Conservation (phyloP, 306 rosid genomes). For the Adenanthera pavonina region DNA sequence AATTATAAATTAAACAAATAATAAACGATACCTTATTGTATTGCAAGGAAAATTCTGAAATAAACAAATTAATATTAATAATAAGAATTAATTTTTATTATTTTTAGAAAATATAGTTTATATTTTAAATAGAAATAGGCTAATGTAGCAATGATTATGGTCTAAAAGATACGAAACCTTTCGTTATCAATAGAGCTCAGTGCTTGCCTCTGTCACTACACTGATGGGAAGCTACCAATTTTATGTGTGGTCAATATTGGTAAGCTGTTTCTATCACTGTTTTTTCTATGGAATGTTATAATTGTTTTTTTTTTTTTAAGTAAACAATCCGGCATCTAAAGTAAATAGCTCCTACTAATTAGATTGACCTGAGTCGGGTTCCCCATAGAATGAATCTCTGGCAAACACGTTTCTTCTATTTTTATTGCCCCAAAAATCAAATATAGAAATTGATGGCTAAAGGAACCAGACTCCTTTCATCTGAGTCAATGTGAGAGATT, state of each 20-base stretch:
- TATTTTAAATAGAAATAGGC: not conserved
- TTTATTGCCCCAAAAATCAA: too few species aligned
- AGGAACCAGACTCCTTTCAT: too few species aligned
- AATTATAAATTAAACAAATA: not conserved
- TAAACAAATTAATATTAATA: not conserved
- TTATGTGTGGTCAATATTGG: not conserved
- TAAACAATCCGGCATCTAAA: too few species aligned
- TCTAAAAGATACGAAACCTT: not conserved
- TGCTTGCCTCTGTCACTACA: not conserved
- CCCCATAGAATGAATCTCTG: too few species aligned
- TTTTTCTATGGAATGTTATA: not conserved
- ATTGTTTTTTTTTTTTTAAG: not conserved
- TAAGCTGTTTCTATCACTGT: slow-evolving; percentile 8
- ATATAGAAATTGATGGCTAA: too few species aligned
- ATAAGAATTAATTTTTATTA: not conserved
- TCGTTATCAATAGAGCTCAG: not conserved
- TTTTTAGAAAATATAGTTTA: too few species aligned
- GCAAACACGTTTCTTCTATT: too few species aligned
- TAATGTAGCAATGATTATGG: not conserved
- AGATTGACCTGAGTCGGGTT: too few species aligned
- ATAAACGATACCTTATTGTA: too few species aligned
- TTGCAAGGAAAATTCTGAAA: too few species aligned
- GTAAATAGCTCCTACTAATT: too few species aligned
- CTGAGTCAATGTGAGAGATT: too few species aligned
- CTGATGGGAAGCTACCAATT: slow-evolving; percentile 13